Evolutionary conservation across 164 flowering plant genomes (phyloP), one percentile per base, ranked within the genome.

Genomic region (Vitis riparia): DNA sequence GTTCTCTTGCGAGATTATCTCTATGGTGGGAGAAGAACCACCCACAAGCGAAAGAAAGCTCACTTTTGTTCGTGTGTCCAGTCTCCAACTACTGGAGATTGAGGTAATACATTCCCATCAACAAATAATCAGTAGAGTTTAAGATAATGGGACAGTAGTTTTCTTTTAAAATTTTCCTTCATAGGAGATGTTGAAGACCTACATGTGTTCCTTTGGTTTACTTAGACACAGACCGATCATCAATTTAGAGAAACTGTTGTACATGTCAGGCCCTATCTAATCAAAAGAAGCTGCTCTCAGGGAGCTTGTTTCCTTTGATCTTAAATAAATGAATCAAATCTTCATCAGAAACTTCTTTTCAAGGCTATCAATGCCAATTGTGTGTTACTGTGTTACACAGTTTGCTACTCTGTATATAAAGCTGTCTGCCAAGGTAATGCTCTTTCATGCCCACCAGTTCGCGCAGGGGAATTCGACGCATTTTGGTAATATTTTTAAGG

Each of bases 1-100:
- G 83, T 88, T 57, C 73, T 80, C 0, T 70, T 88, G 53, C 71
- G 83, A 15, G 89, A 88, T 70, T 88, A 83, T 73, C 81, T 88
- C 44, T 82, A 87, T 66, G 90, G 86, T 11, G 80, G 81, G 12
- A 48, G 49, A 29, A 79, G 80, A 77, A 72, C 70, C 1, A 57
- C 32, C 72, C 68, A 71, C 55, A 79, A 79, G 83, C 68, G 71
- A 44, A 86, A 82, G 80, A 85, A 77, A 71, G 61, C 70, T 9
- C 73, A 60, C 2, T 82, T 87, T 67, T 89, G 90, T 67, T 72
- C 79, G 9, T 89, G 93, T 60, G 74, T 85, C n/a, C 81, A 73
- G 59, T 89, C 87, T 60, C 72, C 81, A 48, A 83, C 86, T 3
- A 75, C 51, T 29, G 84, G 84, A 61, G 84, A 86, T 61, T 86